Percentiles rank a stretch among this genome's conserved stretches.
phyloP scores from a whole-genome alignment of 768 basidiomycete genomes.

The Mycena capillaripes region DNA sequence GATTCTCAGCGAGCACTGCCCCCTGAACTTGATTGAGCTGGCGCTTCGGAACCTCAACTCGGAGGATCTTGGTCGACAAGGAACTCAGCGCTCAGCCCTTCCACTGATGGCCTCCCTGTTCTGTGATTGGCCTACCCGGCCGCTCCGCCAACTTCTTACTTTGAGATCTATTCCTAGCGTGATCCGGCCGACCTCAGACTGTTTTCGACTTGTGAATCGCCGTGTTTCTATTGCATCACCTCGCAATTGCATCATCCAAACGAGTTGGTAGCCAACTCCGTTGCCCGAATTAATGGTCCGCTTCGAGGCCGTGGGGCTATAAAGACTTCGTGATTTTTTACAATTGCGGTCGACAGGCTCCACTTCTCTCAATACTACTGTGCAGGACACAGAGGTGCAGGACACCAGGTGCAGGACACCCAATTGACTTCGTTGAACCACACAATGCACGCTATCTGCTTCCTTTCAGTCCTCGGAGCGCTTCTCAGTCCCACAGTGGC shows the following conservation, averaged over 20 bases:
- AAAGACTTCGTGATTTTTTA: no score
- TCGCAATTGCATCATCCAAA: background rate
- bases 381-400: conserved; percentile 29
- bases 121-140: no score
- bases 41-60: no score
- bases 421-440: background rate
- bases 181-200: background rate
- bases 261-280: background rate
- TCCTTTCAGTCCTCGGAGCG: background rate
- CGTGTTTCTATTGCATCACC: background rate
- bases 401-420: conserved; percentile 25
- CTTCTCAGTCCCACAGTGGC: background rate
- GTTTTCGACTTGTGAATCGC: background rate
- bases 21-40: no score
- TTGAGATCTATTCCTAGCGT: background rate
- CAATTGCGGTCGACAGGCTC: conserved; percentile 14
- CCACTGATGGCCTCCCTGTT: background rate
- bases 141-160: background rate
- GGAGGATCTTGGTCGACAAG: no score
- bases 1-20: no score
- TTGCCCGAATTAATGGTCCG: background rate
- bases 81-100: background rate
- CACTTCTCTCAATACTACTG: conserved; percentile 7
- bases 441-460: background rate
- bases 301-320: no score